Base-by-base conservation (phyloP, 129 eudicot species). In the Flaveria sonorensis region DNA sequence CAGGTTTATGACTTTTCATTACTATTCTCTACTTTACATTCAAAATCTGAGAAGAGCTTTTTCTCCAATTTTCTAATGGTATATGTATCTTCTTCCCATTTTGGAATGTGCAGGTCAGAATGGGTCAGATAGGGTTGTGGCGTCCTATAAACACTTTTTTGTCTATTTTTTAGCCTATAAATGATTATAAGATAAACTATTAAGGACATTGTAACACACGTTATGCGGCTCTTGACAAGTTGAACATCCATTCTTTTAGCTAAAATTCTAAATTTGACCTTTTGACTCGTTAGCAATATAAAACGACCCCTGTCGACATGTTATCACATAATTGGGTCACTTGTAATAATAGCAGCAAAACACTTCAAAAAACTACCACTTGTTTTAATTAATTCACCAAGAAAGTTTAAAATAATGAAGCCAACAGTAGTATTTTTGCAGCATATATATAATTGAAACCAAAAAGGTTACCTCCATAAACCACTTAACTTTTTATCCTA, bases 1-100 rank as follows among this genome's bases (percentile, higher is more conserved):
- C 98, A 85, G 98, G 98, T 93, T 42, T 66, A n/a, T 21, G 24
- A 61, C 50, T 18, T 64, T 26, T 11, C 20, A 56, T n/a, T 20
- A 20, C 13, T 45, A 18, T 57, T 47, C 53, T 60, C 45, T 53
- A 16, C 7, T 61, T n/a, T 47, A 28, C 71, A 61, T 46, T 30
- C 12, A 43, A 4, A 42, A 68, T 40, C 46, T 6, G 56, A 64
- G 59, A 32, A 32, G 39, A 32, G 39, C 39, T 32, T 4, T 32
- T 1, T 28, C 7, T 11, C 30, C 16, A 20, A 10, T 65, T 23
- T 4, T 21, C 4, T 6, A 9, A 71, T 72, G 21, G 9, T n/a
- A 23, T 73, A 50, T 43, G 26, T 72, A 24, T 79, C 57, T 72
- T 72, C 60, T 36, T 64, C 75, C 59, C 15, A 24, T 24, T 24